Conservation (phyloP, 2,329 filamentous ascomycete genomes). For the Fusarium sororula region DNA sequence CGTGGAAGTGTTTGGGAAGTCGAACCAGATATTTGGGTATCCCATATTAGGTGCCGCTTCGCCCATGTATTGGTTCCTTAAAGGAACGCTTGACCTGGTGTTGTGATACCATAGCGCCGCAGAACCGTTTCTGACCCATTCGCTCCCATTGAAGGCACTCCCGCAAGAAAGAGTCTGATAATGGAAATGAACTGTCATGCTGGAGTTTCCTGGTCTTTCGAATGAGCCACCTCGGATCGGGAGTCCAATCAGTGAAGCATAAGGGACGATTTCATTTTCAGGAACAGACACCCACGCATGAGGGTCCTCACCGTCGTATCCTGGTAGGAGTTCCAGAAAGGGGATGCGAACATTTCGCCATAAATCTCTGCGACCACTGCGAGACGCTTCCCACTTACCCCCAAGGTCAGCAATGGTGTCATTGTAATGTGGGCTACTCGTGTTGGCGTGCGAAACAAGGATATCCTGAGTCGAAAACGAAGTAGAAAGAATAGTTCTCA, state of each 20-base stretch:
- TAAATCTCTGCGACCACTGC: background rate
- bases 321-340: background rate
- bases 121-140: background rate
- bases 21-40: background rate
- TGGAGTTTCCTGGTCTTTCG: background rate
- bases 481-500: background rate
- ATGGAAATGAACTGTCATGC: background rate
- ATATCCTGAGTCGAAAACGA: background rate
- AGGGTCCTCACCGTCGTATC: fast-evolving
- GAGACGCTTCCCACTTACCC: background rate
- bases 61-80: no score
- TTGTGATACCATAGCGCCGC: background rate
- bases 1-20: background rate
- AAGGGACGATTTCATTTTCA: background rate
- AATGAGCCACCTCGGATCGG: background rate
- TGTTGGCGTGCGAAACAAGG: background rate
- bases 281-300: background rate
- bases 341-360: background rate
- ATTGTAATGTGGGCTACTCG: background rate
- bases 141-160: background rate
- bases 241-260: background rate
- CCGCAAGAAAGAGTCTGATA: slow-evolving; percentile 1
- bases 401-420: background rate
- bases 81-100: no score
- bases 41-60: no score